Evolutionary conservation across 2,329 filamentous ascomycete species (phyloP), one percentile per base, ranked within the genome.

Genomic region (Colletotrichum sp.): DNA sequence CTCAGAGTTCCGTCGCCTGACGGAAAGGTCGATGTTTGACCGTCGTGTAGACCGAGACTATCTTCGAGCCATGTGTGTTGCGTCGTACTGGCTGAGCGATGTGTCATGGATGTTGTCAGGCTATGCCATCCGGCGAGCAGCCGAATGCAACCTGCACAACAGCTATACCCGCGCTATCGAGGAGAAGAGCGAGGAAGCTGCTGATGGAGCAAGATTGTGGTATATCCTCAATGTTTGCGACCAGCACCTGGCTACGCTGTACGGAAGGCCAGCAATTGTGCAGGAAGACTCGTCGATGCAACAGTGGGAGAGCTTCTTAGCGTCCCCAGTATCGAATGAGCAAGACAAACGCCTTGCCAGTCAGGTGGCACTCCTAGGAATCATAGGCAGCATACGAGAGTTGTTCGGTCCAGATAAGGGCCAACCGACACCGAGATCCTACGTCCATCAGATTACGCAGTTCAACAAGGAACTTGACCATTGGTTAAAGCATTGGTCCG

Each of bases 71-170:
- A 86, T 93, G 49, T 92, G 90, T 57, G 88, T 93, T 6, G 91
- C 90, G 0, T 89, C 91, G 0, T 93, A 92, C 78, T 93, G 91
- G 92, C 85, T 93, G 0, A 90, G 90, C 6, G 91, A 93, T 75
- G 84, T 92, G 24, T 92, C 90, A 6, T 92, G 91, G 90, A 92
- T 90, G 78, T 84, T 93, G 1, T 91, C 90, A 0, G 91, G 91
- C 0, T 86, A 88, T 71, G 89, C 88, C 1, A 88, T 89, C 32
- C 85, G 89, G 10, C 83, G 88, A 18, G 89, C 89, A 0, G 87
- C 86, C 6, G 88, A 90, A 75, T 83, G 87, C 65, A 88, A 88
- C 73, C 78, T 89, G 1, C 84, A 86, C 59, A 85, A 83, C 72
- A 87, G 85, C 72, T 87, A 87, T 68, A 83, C 84, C 5, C 83